Evolutionary conservation across 2,329 filamentous ascomycete species (phyloP).

Genomic region (Phialemonium atrogriseum): DNA sequence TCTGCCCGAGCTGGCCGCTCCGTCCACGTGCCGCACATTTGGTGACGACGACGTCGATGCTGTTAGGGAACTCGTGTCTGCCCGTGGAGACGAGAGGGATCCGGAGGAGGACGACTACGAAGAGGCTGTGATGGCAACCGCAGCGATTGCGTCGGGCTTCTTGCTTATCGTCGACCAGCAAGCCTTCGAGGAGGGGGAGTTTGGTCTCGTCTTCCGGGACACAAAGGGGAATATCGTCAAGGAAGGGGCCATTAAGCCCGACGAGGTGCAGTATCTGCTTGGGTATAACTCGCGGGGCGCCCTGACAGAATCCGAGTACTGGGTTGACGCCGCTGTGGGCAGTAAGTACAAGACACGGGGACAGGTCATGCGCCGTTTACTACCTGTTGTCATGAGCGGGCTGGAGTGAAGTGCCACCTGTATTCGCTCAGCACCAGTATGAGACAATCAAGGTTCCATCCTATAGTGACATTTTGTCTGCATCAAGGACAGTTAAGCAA

Average conservation of each 20-base stretch:
- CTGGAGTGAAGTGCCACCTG: too few species aligned
- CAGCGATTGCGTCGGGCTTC: neutral
- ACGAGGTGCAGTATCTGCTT: neutral
- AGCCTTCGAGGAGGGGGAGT: neutral
- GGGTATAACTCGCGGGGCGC: neutral
- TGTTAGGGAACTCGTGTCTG: too few species aligned
- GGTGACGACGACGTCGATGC: too few species aligned
- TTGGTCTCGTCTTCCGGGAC: conserved; percentile 1
- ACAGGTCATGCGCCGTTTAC: neutral
- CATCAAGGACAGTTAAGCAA: too few species aligned
- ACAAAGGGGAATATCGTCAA: conserved; percentile 1
- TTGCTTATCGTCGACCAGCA: conserved; percentile 1
- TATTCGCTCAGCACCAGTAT: too few species aligned
- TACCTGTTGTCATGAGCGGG: neutral
- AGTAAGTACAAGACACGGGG: conserved; percentile 2
- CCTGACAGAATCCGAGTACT: conserved; percentile 1
- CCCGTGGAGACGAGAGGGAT: too few species aligned
- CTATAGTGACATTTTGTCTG: too few species aligned
- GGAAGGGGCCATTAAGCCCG: conserved; percentile 1
- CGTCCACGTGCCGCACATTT: too few species aligned
- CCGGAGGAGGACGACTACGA: too few species aligned
- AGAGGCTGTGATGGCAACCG: too few species aligned
- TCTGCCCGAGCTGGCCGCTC: too few species aligned
- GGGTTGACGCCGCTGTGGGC: conserved; percentile 1
- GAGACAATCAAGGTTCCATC: too few species aligned